A percentile compares a stretch with the other conserved stretches of the same genome.
These are phyloP conservation scores for Debaryomyces sp. DNA, from an alignment of 1,139 yeast genomes.

Conservation along the genomic window DNA sequence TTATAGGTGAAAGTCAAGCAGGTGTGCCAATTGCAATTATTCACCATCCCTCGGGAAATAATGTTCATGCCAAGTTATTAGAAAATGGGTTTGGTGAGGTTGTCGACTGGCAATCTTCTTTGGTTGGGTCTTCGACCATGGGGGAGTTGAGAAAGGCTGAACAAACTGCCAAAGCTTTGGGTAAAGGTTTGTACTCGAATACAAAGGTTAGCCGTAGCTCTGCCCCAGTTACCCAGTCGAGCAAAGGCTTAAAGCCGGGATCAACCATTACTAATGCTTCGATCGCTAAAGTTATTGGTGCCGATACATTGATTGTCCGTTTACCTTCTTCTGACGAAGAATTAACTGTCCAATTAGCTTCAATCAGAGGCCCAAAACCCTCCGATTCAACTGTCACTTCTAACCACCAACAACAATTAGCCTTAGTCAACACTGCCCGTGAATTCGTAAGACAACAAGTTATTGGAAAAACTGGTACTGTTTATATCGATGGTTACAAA, in stretches of 20 bases:
- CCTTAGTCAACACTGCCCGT: constrained; percentile 64
- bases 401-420: constrained; percentile 37
- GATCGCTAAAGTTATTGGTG: constrained; percentile 62
- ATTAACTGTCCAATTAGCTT: constrained; percentile 70
- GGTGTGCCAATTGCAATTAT: constrained; percentile 66
- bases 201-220: constrained; percentile 22
- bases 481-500: constrained; percentile 66
- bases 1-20: constrained; percentile 62
- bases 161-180: constrained; percentile 62
- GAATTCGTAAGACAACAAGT: constrained; percentile 71
- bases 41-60: constrained; percentile 74
- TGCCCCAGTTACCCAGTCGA: constrained; percentile 16
- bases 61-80: constrained; percentile 66
- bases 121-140: constrained; percentile 71
- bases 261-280: constrained; percentile 51
- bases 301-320: constrained; percentile 66
- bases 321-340: constrained; percentile 51
- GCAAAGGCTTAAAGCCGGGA: constrained; percentile 45
- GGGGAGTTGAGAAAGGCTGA: constrained; percentile 64
- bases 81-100: constrained; percentile 73
- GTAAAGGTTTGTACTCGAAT: constrained; percentile 59
- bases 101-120: constrained; percentile 81
- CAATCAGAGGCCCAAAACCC: constrained; percentile 72
- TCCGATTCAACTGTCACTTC: constrained; percentile 57
- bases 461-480: constrained; percentile 68